Evolutionary conservation across 2,329 filamentous ascomycete species (phyloP), one percentile per base, ranked within the genome.

Genomic region (Emmonsiellopsis sp.): DNA sequence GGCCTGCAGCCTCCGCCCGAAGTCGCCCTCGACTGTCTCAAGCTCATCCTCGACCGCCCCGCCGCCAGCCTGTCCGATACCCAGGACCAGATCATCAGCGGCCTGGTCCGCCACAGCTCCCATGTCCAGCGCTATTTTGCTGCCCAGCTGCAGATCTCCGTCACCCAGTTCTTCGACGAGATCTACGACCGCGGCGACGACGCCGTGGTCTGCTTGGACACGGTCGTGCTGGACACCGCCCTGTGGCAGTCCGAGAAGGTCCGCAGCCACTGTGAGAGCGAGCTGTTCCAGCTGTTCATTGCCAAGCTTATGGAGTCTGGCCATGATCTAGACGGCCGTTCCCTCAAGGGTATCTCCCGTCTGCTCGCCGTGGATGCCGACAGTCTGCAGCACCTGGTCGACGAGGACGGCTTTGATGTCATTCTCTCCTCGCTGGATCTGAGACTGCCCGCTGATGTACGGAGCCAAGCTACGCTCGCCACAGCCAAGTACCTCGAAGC

Each of bases 301-400:
- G 91, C 91, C 27, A 86, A 87, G 63, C 76, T 96, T 61, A 94
- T 96, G 84, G 88, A 94, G 67, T 89, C 88, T 44, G 90, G 89
- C 51, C 83, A 91, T 62, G 88, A 95, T 53, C 68, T 81, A 55
- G 79, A 82, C 39, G 80, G 80, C 44, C 75, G 80, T 46, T 77
- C 81, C 4, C 76, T 85, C 68, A 80, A 81, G 62, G 78, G 77
- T 45, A 78, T 85, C 42, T 77, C 81, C 5, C 75, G 80, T 48
- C 68, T 84, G 13, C 72, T 85, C 33, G 77, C 77, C 36, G 74
- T 80, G 14, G 75, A 81, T 56, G 75, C 77, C 0, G 69, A 68
- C 14, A 70, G 75, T 56, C 64, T 82, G 21, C 71, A 70, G 61
- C 70, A 63, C 56, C 65, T 70, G 61, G 68, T 73, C 61, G 88